Percentiles rank a stretch among this genome's conserved stretches.
Evolutionary conservation across 2,329 filamentous ascomycete species (phyloP).

Genomic region (Phaeomoniella chlamydospora): DNA sequence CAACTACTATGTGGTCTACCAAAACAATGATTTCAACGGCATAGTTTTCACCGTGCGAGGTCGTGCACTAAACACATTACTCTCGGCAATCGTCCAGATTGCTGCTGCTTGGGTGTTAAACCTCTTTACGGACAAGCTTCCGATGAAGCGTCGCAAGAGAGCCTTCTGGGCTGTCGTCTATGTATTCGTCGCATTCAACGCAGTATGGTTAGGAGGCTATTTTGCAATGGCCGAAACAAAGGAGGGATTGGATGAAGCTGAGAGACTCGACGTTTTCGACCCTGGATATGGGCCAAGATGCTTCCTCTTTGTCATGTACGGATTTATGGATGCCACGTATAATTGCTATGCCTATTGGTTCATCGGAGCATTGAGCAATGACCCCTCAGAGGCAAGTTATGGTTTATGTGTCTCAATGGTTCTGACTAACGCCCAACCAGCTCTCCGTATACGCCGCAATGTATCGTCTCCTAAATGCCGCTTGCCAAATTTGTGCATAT

Average conservation of each 20-base stretch:
- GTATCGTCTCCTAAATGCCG: background rate
- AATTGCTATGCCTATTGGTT: constrained; percentile 2
- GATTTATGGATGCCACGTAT: constrained; percentile 3
- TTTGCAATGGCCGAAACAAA: constrained; percentile 3
- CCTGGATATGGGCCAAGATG: constrained; percentile 1
- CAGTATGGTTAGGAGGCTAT: constrained; percentile 10
- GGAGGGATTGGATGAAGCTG: background rate
- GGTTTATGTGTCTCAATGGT: too few relatives aligned
- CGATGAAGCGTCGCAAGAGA: constrained; percentile 8
- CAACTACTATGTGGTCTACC: constrained; percentile 12
- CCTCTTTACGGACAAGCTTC: constrained; percentile 9
- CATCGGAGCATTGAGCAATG: background rate
- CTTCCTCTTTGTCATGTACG: constrained; percentile 5
- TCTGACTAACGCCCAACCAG: too few relatives aligned
- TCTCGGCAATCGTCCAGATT: constrained; percentile 11
- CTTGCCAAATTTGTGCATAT: background rate
- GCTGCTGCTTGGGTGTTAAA: constrained; percentile 8
- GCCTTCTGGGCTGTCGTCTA: constrained; percentile 9
- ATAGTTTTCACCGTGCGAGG: constrained; percentile 11
- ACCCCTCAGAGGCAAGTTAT: background rate
- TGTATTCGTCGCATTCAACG: constrained; percentile 10
- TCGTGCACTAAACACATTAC: constrained; percentile 10
- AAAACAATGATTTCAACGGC: constrained; percentile 12
- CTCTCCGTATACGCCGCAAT: background rate
- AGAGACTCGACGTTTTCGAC: constrained; percentile 2